Base-by-base conservation (phyloP, 768 basidiomycete species). In the Lactifluus piperatus region DNA sequence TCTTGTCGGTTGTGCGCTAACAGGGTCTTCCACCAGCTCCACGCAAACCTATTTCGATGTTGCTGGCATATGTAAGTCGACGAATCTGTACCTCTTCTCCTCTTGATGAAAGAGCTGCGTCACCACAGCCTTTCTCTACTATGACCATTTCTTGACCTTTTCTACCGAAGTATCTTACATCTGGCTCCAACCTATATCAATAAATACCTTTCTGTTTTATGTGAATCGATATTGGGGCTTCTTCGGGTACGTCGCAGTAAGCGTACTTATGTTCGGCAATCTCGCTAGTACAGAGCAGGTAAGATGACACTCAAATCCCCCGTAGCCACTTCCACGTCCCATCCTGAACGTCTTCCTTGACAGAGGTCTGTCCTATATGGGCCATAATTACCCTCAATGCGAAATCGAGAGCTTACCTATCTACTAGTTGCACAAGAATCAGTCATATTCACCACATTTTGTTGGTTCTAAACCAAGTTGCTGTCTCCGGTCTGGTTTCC, bases 141-240 rank as follows among this genome's bases (percentile, higher is more conserved):
- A 71, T 62, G 71, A 73, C 66, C 66, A 66, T 53, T 3, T 67
- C 30, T 47, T 71, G 50, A 73, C 72, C 5, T 62, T 71, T 24
- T 58, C 63, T n/a, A 65, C 66, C 20, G 80, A 81, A 63, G 65
- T 79, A 37, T 64, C 69, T 16, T 72, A 73, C 51, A 64, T 82
- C 6, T 82, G 81, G 81, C 67, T 68, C 53, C 70, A 72, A 46
- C 73, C 73, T 1, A 74, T 73, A 54, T 70, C 68, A 1, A 51
- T 62, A 9, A 75, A 77, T 53, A 70, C 77, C 2, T 71, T 73
- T 32, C 71, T 75, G 64, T 82, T 82, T 67, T 75, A 78, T 49
- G 48, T 78, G 34, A 79, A 80, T 60, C 77, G 81, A 5, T 83
- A 83, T 56, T 62, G 77, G 30, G 71, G 77, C 2, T 71, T 79